Conservation (phyloP, 306 rosid genomes). For the Sesbania bispinosa region DNA sequence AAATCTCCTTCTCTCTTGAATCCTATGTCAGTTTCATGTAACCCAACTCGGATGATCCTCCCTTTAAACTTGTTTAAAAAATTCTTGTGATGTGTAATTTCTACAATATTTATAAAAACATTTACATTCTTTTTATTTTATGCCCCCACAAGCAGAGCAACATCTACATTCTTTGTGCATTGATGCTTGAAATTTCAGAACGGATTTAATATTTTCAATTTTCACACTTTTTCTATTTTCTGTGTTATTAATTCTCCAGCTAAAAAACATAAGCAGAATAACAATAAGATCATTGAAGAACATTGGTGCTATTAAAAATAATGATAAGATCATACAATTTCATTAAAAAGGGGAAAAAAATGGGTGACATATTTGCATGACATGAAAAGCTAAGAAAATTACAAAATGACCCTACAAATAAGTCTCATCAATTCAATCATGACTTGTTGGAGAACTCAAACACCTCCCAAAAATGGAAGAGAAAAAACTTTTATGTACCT, state of each 20-base stretch:
- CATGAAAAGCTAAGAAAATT: background rate
- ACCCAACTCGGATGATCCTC: no score
- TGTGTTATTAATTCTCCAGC: background rate
- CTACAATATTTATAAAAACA: no score
- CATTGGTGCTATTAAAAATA: background rate
- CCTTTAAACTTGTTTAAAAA: no score
- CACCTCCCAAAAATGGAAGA: constrained; percentile 47
- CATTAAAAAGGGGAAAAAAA: background rate
- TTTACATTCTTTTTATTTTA: no score
- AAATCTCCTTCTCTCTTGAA: no score
- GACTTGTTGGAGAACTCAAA: constrained; percentile 31
- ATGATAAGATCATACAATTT: background rate
- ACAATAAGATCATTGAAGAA: background rate
- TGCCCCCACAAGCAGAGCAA: background rate
- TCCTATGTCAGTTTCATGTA: no score
- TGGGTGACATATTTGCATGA: background rate
- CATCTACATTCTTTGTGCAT: background rate
- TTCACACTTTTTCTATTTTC: background rate
- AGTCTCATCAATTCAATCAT: background rate
- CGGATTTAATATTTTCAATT: background rate
- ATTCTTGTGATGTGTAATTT: no score
- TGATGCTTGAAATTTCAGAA: background rate
- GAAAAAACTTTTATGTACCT: constrained; percentile 34
- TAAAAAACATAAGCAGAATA: background rate
- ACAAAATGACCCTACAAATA: background rate